Percentiles rank a stretch among this genome's conserved stretches.
These are phyloP conservation scores for Tanacetum coccineum DNA, from an alignment of 129 eudicot species.

Conservation along the genomic window DNA sequence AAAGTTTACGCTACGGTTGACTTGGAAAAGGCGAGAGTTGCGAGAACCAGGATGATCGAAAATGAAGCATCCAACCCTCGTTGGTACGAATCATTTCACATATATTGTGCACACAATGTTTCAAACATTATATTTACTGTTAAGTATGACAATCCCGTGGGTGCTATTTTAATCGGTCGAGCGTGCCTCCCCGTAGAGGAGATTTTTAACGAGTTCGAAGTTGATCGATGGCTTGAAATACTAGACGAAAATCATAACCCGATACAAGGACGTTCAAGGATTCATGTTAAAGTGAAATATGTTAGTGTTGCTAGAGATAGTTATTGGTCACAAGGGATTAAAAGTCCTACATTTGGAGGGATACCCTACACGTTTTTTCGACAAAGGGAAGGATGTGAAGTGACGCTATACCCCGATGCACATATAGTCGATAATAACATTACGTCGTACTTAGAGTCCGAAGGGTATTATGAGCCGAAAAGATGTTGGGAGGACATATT, in stretches of 20 bases:
- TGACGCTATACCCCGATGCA: conserved; percentile 80
- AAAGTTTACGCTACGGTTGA: conserved; percentile 78
- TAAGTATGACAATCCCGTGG: conserved; percentile 65
- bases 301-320: conserved; percentile 42
- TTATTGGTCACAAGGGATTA: conserved; percentile 85
- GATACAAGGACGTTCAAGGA: conserved; percentile 49
- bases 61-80: conserved; percentile 61
- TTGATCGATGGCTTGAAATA: conserved; percentile 58
- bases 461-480: conserved; percentile 47
- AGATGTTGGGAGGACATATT: conserved; percentile 87
- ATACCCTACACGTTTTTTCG: conserved; percentile 66
- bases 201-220: conserved; percentile 40
- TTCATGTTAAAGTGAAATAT: conserved; percentile 67
- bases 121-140: conserved; percentile 66
- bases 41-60: conserved; percentile 48
- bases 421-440: conserved; percentile 55
- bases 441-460: conserved; percentile 25
- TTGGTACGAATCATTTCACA: conserved; percentile 67
- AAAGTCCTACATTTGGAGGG: conserved; percentile 40
- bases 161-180: conserved; percentile 78
- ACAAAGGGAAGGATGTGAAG: conserved; percentile 67
- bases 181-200: conserved; percentile 79
- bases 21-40: conserved; percentile 73
- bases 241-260: conserved; percentile 53
- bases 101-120: conserved; percentile 72